A percentile compares a stretch with the other conserved stretches of the same genome.
phyloP scores from a whole-genome alignment of 176 grass and related monocot species.

The Oryza glaberrima region DNA sequence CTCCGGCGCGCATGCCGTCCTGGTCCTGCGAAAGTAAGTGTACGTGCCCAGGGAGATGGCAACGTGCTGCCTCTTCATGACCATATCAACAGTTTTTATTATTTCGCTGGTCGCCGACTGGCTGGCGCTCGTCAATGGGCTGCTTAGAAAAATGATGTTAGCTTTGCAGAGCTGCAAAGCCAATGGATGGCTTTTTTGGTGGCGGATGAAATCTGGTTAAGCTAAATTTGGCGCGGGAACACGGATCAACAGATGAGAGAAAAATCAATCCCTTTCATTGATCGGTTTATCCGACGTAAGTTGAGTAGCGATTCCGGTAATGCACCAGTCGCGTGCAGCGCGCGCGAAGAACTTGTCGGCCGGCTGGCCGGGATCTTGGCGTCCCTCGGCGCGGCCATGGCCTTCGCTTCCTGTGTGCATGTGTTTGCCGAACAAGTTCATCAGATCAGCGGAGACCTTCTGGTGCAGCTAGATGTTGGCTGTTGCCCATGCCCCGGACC shows the following conservation, averaged over 20 bases:
- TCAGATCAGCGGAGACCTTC: no score
- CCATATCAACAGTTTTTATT: background rate
- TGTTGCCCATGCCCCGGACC: no score
- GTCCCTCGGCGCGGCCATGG: background rate
- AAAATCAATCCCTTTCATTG: background rate
- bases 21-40: background rate
- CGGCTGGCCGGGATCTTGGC: background rate
- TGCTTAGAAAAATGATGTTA: background rate
- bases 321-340: background rate
- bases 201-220: no score
- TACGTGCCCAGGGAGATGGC: background rate
- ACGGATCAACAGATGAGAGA: no score
- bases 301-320: background rate
- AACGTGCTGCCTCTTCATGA: background rate
- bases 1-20: background rate
- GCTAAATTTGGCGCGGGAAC: no score
- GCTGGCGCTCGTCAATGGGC: background rate
- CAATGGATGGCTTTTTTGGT: no score
- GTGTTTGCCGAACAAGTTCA: background rate
- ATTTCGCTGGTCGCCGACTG: background rate
- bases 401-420: background rate
- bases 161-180: no score
- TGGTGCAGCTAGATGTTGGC: no score
- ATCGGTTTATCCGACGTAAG: background rate
- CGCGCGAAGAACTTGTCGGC: background rate